phyloP scores from a whole-genome alignment of 179 eudicot genomes.

The Kewa caespitosa region DNA sequence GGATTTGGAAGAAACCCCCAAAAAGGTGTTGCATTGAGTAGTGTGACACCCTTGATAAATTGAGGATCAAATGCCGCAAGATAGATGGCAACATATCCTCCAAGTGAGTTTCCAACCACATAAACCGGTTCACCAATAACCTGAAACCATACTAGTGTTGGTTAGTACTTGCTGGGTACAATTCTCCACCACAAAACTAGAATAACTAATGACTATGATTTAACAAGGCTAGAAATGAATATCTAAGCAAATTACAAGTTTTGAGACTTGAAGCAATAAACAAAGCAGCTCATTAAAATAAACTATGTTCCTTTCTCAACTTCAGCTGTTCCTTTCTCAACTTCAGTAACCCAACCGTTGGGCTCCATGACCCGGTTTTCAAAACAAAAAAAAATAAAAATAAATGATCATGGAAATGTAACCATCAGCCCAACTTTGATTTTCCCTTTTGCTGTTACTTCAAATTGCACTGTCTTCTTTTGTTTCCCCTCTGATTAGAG shows the following conservation, averaged over 20 bases:
- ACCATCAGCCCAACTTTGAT: background rate
- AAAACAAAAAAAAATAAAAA: too few relatives aligned
- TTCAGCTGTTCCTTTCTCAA: too few relatives aligned
- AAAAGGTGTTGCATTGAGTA: conserved; percentile 94
- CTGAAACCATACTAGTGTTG: conserved; percentile 40
- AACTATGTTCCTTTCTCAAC: background rate
- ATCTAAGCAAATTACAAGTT: background rate
- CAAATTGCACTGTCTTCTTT: too few relatives aligned
- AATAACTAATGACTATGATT: background rate
- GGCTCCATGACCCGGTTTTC: too few relatives aligned
- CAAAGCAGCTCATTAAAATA: background rate
- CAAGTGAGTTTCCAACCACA: conserved; percentile 91
- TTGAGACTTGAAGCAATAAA: background rate
- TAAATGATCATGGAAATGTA: background rate
- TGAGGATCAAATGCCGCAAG: conserved; percentile 73
- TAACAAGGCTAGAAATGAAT: background rate
- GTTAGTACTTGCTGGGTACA: background rate
- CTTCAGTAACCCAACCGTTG: too few relatives aligned
- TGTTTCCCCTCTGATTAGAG: too few relatives aligned
- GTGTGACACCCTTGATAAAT: conserved; percentile 80
- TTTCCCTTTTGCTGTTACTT: background rate
- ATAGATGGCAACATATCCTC: conserved; percentile 90
- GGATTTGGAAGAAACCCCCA: conserved; percentile 98
- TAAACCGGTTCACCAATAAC: conserved; percentile 92
- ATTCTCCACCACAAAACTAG: background rate